Percentiles rank a stretch among this genome's conserved stretches.
Evolutionary conservation across 371 early-diverging fungal genomes (phyloP).

Genomic region (Apophysomyces trapeziformis): DNA sequence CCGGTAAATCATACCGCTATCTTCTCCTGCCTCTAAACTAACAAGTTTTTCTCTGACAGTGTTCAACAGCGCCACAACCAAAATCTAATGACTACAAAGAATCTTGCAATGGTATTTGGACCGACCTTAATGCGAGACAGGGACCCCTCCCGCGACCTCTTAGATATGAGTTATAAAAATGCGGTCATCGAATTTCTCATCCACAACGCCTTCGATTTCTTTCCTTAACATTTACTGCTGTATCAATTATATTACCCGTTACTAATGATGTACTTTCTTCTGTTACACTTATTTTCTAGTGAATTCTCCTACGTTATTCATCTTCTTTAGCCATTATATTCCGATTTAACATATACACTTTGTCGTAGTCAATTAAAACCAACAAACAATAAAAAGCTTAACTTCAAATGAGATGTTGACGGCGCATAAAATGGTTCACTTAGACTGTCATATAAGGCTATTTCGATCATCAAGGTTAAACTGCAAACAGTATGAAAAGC

Average conservation of each 20-base stretch:
- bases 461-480: no score
- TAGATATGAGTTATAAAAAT: constrained; percentile 71
- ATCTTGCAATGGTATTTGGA: constrained; percentile 85
- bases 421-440: background rate
- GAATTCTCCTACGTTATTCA: background rate
- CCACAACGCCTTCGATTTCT: constrained; percentile 46
- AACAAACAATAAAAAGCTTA: background rate
- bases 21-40: background rate
- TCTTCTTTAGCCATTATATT: background rate
- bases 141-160: constrained; percentile 61
- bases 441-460: no score
- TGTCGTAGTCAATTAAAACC: no score
- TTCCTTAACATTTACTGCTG: constrained; percentile 9
- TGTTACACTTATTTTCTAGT: background rate
- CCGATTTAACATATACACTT: background rate
- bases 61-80: constrained; percentile 47
- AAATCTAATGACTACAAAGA: constrained; percentile 80
- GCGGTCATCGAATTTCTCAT: constrained; percentile 64
- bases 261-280: constrained; percentile 4
- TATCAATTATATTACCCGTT: background rate
- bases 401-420: background rate
- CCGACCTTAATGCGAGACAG: constrained; percentile 73
- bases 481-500: no score
- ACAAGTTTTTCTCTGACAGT: constrained; percentile 16
- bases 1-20: constrained; percentile 28